Evolutionary conservation across 805 yeast genomes (phyloP), one percentile per base, ranked within the genome.

Genomic region (Wickerhamomyces rabaulensis): DNA sequence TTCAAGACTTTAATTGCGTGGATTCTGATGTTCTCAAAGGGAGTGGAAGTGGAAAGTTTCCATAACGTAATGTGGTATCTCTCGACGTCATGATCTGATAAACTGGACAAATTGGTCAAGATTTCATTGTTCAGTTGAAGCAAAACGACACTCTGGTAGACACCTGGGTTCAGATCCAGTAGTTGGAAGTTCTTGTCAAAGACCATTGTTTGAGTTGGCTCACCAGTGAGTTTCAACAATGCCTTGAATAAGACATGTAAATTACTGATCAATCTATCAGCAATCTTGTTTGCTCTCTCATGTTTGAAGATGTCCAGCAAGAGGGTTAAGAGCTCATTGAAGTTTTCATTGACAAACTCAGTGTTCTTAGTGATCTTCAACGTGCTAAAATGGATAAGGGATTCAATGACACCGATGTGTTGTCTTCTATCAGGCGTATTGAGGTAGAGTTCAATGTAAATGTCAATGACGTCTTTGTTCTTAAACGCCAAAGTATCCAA

Each of bases 11-110:
- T 70, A 33, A 63, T 65, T 0, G 80, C 64, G 36, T 67, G 61
- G 6, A 72, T 62, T 47, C 82, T 67, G 7, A 74, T 56, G 31
- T 66, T 66, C 31, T 65, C 64, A 44, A 69, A 71, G 25, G 67
- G 67, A 25, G 66, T 65, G 37, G 70, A 64, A 8, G 66, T 59
- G 31, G 72, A 61, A 8, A 78, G 54, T 19, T 63, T 61, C 44
- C 71, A 57, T 2, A 78, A 49, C 19, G 49, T 44, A n/a, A 60
- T 58, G 16, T 61, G 58, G 21, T 52, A 56, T 21, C 47, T 48
- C 39, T 58, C 63, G n/a, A 56, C 47, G 20, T 58, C 58, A 15
- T 48, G 47, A 15, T 50, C 57, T 9, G 62, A 52, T 39, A 60
- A 37, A 21, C 43, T 50, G 13, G 55, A 52, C 1, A 58, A 38